Evolutionary conservation across 2,329 filamentous ascomycete species (phyloP).

Genomic region (Orbilia quercus): DNA sequence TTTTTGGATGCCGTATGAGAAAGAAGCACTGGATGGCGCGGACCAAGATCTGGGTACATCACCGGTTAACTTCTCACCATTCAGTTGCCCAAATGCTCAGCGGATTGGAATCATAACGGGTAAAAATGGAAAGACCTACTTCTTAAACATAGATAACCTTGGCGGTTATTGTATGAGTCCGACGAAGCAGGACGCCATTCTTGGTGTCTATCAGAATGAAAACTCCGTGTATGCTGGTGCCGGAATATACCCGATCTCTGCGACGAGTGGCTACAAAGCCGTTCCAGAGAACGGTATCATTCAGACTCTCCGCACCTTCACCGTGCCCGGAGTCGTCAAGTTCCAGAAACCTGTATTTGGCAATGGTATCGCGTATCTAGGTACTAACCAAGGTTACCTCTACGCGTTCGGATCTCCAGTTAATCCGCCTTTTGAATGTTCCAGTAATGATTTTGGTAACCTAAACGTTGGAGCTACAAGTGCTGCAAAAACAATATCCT

Average conservation of each 20-base stretch:
- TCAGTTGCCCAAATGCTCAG: slow-evolving; percentile 64
- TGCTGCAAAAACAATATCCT: slow-evolving; percentile 64
- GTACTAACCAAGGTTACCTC: slow-evolving; percentile 67
- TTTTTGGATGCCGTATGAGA: slow-evolving; percentile 68
- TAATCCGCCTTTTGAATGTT: slow-evolving; percentile 69
- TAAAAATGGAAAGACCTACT: slow-evolving; percentile 68
- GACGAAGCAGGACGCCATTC: slow-evolving; percentile 64
- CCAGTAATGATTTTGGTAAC: slow-evolving; percentile 66
- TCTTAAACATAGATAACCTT: slow-evolving; percentile 66
- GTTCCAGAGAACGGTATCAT: slow-evolving; percentile 66
- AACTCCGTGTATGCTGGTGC: slow-evolving; percentile 68
- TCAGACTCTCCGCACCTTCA: slow-evolving; percentile 67
- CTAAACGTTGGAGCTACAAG: slow-evolving; percentile 64
- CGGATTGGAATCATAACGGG: slow-evolving; percentile 67
- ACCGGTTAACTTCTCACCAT: slow-evolving; percentile 66
- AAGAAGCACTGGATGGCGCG: slow-evolving; percentile 66
- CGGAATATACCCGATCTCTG: slow-evolving; percentile 64
- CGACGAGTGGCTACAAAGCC: slow-evolving; percentile 67
- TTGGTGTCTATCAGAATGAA: slow-evolving; percentile 66
- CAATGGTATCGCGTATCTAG: slow-evolving; percentile 69
- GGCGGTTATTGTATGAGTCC: slow-evolving; percentile 67
- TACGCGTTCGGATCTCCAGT: slow-evolving; percentile 71
- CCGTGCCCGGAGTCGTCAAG: slow-evolving; percentile 68
- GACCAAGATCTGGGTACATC: slow-evolving; percentile 67
- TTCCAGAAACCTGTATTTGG: slow-evolving; percentile 71